Percentiles rank a stretch among this genome's conserved stretches.
These are phyloP conservation scores for Leucoagaricus sp. DNA, from an alignment of 1,284 basidiomycete genomes.

Conservation along the genomic window DNA sequence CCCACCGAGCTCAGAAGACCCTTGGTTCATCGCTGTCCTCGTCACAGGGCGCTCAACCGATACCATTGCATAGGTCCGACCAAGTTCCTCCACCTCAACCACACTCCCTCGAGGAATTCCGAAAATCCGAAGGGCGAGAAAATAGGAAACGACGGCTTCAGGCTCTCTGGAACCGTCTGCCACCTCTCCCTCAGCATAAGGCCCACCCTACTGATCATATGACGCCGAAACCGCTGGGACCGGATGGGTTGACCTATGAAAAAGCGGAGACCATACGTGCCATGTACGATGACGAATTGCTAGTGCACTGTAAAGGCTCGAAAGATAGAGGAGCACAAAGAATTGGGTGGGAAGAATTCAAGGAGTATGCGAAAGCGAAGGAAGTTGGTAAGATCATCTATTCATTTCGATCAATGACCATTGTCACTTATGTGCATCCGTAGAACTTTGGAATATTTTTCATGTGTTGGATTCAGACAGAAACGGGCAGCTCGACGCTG, in stretches of 20 bases:
- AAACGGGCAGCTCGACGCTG: constrained; percentile 78
- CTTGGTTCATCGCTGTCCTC: constrained; percentile 57
- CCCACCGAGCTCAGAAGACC: neutral
- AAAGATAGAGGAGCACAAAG: constrained; percentile 34
- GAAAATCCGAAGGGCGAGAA: constrained; percentile 60
- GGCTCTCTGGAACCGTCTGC: constrained; percentile 62
- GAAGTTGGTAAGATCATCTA: constrained; percentile 62
- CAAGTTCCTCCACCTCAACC: constrained; percentile 33
- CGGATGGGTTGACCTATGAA: constrained; percentile 56
- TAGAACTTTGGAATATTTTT: constrained; percentile 89
- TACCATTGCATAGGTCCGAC: neutral
- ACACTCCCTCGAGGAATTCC: constrained; percentile 60
- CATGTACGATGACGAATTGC: constrained; percentile 80
- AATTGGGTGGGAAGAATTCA: constrained; percentile 80
- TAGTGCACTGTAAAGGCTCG: constrained; percentile 58
- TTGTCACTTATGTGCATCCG: constrained; percentile 44
- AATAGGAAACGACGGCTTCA: constrained; percentile 58
- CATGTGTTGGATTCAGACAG: constrained; percentile 87
- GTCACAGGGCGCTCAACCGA: neutral
- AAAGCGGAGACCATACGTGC: constrained; percentile 66
- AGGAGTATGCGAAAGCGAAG: constrained; percentile 74
- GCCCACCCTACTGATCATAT: constrained; percentile 7
- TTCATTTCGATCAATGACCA: constrained; percentile 61
- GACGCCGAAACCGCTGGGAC: constrained; percentile 18
- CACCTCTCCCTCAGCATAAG: constrained; percentile 25